Evolutionary conservation across 2,329 filamentous ascomycete genomes (phyloP).

Genomic region (Trichoderma endophyticum): DNA sequence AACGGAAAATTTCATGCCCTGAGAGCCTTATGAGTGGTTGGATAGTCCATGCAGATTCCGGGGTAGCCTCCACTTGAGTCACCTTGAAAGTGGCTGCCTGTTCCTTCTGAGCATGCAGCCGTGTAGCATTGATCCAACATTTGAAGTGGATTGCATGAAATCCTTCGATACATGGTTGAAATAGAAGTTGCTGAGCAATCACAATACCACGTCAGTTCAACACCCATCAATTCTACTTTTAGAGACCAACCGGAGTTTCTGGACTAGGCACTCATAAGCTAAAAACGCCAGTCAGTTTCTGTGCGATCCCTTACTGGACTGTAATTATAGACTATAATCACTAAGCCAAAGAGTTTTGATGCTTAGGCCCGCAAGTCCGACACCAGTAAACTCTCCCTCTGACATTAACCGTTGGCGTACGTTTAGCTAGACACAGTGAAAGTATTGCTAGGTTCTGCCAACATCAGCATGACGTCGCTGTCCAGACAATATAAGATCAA

Average conservation of each 20-base stretch:
- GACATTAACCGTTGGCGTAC: neutral
- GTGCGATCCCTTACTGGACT: neutral
- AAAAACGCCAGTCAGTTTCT: neutral
- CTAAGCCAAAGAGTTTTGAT: neutral
- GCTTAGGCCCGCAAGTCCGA: neutral
- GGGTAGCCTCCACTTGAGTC: neutral
- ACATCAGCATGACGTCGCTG: neutral
- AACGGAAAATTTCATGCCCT: neutral
- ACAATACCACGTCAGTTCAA: no score
- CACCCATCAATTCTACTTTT: neutral
- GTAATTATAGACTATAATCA: neutral
- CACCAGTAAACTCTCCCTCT: neutral
- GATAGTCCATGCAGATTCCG: neutral
- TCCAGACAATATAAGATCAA: neutral
- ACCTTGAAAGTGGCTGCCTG: neutral
- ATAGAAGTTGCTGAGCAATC: neutral
- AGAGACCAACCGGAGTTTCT: neutral
- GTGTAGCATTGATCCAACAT: neutral
- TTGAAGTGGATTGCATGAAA: neutral
- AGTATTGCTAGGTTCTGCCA: neutral
- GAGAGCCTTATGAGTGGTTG: neutral
- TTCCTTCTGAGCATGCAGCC: neutral
- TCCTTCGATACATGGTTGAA: neutral
- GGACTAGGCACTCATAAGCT: neutral
- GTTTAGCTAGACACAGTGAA: neutral